Conservation (phyloP, 2,329 filamentous ascomycete genomes). For the Verruconis gallopava region DNA sequence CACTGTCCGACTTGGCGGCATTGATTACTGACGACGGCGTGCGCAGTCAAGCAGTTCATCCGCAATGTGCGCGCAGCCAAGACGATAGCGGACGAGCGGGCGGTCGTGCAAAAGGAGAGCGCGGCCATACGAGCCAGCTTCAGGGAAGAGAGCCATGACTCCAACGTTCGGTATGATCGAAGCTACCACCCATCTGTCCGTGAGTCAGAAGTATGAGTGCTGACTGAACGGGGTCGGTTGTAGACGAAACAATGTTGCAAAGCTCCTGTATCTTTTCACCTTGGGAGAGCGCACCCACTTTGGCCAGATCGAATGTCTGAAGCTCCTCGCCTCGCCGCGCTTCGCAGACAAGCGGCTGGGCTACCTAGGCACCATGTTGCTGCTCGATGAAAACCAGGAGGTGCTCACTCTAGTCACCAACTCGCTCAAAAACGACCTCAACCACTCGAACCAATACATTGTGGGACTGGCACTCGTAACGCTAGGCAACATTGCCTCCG, state of each 20-base stretch:
- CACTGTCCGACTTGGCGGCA: background rate
- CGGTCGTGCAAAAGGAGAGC: conserved; percentile 98
- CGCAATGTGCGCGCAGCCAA: conserved; percentile 97
- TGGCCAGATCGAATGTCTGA: conserved; percentile 97
- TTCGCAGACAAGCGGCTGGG: conserved; percentile 96
- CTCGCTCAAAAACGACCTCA: conserved; percentile 92
- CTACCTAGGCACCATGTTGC: conserved; percentile 87
- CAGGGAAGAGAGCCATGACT: conserved; percentile 89
- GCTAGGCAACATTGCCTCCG: conserved; percentile 89
- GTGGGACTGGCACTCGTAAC: conserved; percentile 94
- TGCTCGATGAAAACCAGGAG: conserved; percentile 97
- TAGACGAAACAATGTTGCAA: conserved; percentile 97
- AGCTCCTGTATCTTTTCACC: conserved; percentile 95
- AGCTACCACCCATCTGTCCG: conserved; percentile 6
- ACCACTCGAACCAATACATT: conserved; percentile 96
- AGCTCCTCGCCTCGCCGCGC: conserved; percentile 87
- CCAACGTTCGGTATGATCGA: conserved; percentile 61
- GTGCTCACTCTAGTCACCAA: conserved; percentile 95
- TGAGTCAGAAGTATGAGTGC: background rate
- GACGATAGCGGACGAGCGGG: conserved; percentile 96
- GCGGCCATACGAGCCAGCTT: conserved; percentile 96
- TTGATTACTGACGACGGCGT: conserved; percentile 10
- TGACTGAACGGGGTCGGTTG: too few relatives aligned
- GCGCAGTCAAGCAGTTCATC: conserved; percentile 97
- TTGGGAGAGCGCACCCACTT: conserved; percentile 96